Percentiles rank a stretch among this genome's conserved stretches.
phyloP scores from a whole-genome alignment of 140 eudicot species.

The Cichorium intybus region DNA sequence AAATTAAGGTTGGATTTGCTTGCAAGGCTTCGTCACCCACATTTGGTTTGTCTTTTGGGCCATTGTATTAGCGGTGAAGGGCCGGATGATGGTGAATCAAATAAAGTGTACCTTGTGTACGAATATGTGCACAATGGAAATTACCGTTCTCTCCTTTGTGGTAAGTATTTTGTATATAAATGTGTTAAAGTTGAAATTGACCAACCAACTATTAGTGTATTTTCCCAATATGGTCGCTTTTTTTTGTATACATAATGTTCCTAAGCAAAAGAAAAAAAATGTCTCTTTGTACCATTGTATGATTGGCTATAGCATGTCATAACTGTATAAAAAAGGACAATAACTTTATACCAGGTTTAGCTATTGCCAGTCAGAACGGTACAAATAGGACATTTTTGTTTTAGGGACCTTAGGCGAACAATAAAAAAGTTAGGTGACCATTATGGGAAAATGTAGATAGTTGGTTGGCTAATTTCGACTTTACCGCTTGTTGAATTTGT shows the following conservation, averaged over 20 bases:
- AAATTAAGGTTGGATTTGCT: constrained; percentile 64
- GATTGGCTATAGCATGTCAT: not conserved
- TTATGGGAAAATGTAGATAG: not conserved
- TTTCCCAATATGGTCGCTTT: not conserved
- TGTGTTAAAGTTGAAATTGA: not conserved
- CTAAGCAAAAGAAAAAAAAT: too few relatives aligned
- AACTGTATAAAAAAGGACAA: not conserved
- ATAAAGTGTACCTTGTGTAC: constrained; percentile 62
- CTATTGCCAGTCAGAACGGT: too few relatives aligned
- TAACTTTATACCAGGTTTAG: too few relatives aligned
- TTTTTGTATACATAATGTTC: too few relatives aligned
- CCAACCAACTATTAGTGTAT: not conserved
- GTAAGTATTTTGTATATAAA: constrained; percentile 29
- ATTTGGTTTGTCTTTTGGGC: constrained; percentile 63
- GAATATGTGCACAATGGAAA: constrained; percentile 59
- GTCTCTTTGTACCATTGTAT: not conserved
- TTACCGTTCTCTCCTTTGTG: constrained; percentile 41
- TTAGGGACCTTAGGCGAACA: too few relatives aligned
- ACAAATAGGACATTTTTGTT: not conserved
- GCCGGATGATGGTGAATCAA: constrained; percentile 37
- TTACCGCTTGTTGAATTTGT: not conserved
- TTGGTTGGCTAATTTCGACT: not conserved
- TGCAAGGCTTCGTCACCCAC: constrained; percentile 65
- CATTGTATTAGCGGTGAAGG: constrained; percentile 55
- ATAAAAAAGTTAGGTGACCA: not conserved